Evolutionary conservation across 306 rosid species (phyloP).

Genomic region (Astragalus glycyphyllos): DNA sequence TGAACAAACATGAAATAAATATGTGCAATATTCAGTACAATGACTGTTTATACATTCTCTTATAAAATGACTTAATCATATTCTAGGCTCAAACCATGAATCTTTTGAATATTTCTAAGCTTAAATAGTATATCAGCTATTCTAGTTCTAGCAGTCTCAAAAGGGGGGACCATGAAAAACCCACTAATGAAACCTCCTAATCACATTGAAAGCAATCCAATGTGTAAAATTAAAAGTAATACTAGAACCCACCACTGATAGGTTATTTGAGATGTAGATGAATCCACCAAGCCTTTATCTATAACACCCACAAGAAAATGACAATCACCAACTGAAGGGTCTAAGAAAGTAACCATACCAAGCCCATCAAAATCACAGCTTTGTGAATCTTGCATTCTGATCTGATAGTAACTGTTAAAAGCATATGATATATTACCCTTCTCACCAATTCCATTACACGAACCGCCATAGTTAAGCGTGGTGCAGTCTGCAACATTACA

Average conservation of each 20-base stretch:
- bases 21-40: constrained; percentile 36
- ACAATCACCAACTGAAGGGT: constrained; percentile 89
- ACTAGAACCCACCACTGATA: constrained; percentile 42
- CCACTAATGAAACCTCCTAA: constrained; percentile 54
- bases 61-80: constrained; percentile 45
- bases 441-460: constrained; percentile 85
- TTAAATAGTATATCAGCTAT: constrained; percentile 47
- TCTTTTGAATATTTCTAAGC: constrained; percentile 47
- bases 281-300: constrained; percentile 51
- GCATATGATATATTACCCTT: constrained; percentile 94
- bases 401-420: constrained; percentile 95
- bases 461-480: constrained; percentile 85
- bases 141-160: constrained; percentile 45
- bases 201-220: constrained; percentile 47
- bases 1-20: constrained; percentile 33
- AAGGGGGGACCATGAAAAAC: constrained; percentile 60
- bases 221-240: constrained; percentile 53
- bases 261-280: constrained; percentile 50
- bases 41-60: constrained; percentile 35
- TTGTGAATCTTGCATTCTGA: constrained; percentile 71
- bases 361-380: constrained; percentile 94
- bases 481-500: constrained; percentile 96
- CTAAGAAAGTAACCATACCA: constrained; percentile 79
- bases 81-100: constrained; percentile 45
- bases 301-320: constrained; percentile 86